Evolutionary conservation across 2,329 filamentous ascomycete species (phyloP), one percentile per base, ranked within the genome.

Genomic region (Aspergillus latus): DNA sequence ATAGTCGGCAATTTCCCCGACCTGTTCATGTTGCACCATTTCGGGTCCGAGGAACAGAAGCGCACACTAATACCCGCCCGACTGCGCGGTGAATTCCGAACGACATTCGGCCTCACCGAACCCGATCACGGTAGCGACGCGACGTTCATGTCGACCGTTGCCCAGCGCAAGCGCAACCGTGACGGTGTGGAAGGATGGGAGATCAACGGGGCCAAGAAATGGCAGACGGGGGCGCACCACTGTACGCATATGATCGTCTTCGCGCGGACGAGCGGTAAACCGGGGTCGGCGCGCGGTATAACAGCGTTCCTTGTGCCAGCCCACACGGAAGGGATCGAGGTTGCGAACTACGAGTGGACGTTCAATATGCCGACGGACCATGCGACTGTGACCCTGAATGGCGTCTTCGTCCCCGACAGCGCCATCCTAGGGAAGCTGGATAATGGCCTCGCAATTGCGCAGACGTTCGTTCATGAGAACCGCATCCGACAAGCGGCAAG

Each of bases 291-390:
- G 0, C 76, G 73, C 53, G 84, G 84, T 0, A 85, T 87, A 42
- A 84, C 82, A 1, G 84, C 83, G 50, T 86, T 87, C 62, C 75
- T 86, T 29, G 80, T 86, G 1, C 83, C 84, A 1, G 69, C 73
- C 32, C 71, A 79, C 1, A 79, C 82, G 0, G 74, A 76, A 1
- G 84, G 84, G 0, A 62, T 86, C 13, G 74, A 76, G 21, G 77
- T 85, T 6, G 76, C 80, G 45, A 83, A 80, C 37, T 87, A 84
- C 61, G 80, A 87, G 68, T 87, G 83, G 82, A 87, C 84, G 1
- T 78, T 86, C 51, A 87, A 87, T 63, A 87, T 87, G 84, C 84
- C 84, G 0, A 86, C 84, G 5, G 84, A 87, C 66, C 84, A 87
- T 65, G 84, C 84, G 2, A 86, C 83, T 1, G 74, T 87, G 39